A percentile compares a stretch with the other conserved stretches of the same genome.
phyloP scores from a whole-genome alignment of 2,329 filamentous ascomycete species.

The Pseudocercospora vitis region DNA sequence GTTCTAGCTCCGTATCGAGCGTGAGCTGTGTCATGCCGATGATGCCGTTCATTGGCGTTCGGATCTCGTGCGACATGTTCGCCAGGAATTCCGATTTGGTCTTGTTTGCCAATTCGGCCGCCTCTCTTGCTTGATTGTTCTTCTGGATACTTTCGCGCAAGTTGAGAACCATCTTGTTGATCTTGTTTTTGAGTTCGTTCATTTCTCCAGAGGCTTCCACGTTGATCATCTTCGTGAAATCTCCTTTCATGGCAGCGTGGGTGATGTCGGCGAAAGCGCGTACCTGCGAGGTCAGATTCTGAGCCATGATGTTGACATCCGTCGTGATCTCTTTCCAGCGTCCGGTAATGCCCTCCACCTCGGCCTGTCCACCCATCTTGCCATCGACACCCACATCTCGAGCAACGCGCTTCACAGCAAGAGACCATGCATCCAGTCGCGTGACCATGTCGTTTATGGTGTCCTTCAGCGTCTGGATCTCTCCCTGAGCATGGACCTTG shows the following conservation, averaged over 20 bases:
- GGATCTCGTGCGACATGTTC: constrained; percentile 98
- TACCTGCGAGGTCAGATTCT: constrained; percentile 89
- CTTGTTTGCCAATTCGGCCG: constrained; percentile 93
- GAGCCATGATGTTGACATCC: constrained; percentile 87
- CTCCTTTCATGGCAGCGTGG: constrained; percentile 93
- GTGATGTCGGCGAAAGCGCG: constrained; percentile 97
- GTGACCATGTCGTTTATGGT: constrained; percentile 99
- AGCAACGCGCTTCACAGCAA: constrained; percentile 91
- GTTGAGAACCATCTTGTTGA: constrained; percentile 99
- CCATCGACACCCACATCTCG: constrained; percentile 96
- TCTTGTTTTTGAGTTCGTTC: constrained; percentile 98
- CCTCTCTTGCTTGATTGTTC: constrained; percentile 93
- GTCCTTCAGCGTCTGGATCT: constrained; percentile 89
- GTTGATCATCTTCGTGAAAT: constrained; percentile 95
- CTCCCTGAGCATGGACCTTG: constrained; percentile 89
- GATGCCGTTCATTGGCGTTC: constrained; percentile 96
- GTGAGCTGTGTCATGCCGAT: constrained; percentile 98
- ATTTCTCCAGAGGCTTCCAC: constrained; percentile 98
- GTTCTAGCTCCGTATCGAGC: constrained; percentile 86
- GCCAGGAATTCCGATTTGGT: constrained; percentile 98
- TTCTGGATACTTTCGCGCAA: constrained; percentile 92
- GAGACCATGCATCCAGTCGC: constrained; percentile 90
- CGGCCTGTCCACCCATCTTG: constrained; percentile 97
- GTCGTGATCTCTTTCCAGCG: constrained; percentile 98
- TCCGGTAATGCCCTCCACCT: constrained; percentile 87